These are phyloP conservation scores for Trichoderma orchidacearum DNA, from an alignment of 495 filamentous ascomycete genomes.

Conservation along the genomic window DNA sequence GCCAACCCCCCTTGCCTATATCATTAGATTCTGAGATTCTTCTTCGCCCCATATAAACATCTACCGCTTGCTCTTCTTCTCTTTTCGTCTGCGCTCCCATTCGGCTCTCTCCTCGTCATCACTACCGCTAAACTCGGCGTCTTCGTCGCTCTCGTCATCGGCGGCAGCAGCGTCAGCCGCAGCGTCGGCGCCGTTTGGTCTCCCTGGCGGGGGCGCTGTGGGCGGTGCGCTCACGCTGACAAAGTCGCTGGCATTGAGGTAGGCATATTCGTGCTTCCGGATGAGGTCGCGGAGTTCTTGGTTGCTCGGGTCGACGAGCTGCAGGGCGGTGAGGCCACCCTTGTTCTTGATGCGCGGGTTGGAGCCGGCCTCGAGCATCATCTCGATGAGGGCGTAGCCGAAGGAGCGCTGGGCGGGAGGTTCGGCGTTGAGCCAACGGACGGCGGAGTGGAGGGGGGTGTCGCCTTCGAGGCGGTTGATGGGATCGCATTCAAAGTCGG, in stretches of 20 bases:
- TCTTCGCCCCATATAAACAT: neutral
- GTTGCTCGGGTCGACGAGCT: constrained; percentile 65
- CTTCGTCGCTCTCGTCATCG: constrained; percentile 16
- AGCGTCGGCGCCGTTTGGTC: neutral
- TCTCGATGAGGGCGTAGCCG: constrained; percentile 59
- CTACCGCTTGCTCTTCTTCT: constrained; percentile 16
- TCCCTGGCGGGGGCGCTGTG: neutral
- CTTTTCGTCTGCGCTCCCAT: constrained; percentile 32
- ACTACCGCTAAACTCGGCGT: constrained; percentile 38
- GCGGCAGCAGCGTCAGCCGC: neutral
- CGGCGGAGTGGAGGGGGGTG: constrained; percentile 80
- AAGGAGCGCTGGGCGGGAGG: constrained; percentile 43
- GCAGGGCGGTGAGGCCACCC: constrained; percentile 50
- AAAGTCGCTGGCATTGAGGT: constrained; percentile 36
- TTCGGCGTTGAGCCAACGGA: constrained; percentile 66
- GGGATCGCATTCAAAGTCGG: constrained; percentile 89
- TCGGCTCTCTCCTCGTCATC: constrained; percentile 38
- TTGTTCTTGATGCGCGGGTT: constrained; percentile 44
- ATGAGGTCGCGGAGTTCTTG: constrained; percentile 50
- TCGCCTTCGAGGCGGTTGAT: constrained; percentile 67
- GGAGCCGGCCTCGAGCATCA: constrained; percentile 82
- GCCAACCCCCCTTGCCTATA: neutral
- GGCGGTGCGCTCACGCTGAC: constrained; percentile 14
- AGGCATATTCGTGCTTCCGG: constrained; percentile 63
- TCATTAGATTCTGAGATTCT: neutral